Conservation (phyloP, 371 early-diverging fungal genomes). For the Apophysomyces ossiformis region DNA sequence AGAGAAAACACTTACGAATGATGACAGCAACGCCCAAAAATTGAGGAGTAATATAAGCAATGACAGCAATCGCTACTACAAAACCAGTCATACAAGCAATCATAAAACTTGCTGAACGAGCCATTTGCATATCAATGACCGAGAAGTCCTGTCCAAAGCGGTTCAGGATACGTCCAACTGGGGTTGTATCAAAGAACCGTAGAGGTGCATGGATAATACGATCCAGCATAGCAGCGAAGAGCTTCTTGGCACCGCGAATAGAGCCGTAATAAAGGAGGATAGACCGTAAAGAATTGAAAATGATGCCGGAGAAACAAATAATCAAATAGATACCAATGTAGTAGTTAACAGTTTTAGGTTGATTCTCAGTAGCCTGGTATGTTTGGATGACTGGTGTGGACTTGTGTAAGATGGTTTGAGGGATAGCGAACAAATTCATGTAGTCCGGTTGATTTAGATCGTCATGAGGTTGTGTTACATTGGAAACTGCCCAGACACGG, state of each 20-base stretch:
- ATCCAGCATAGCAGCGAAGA: slow-evolving; percentile 59
- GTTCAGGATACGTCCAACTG: slow-evolving; percentile 89
- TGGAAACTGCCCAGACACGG: slow-evolving; percentile 24
- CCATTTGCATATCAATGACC: slow-evolving; percentile 42
- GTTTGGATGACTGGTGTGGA: not conserved
- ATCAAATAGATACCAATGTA: slow-evolving; percentile 35
- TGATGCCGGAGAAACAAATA: slow-evolving; percentile 24
- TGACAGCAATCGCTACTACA: slow-evolving; percentile 64
- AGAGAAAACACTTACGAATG: not conserved
- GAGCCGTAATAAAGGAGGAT: slow-evolving; percentile 50
- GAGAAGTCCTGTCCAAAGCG: slow-evolving; percentile 74
- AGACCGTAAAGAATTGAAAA: slow-evolving; percentile 41
- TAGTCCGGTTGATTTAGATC: not conserved
- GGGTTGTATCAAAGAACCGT: slow-evolving; percentile 92
- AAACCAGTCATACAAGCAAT: slow-evolving; percentile 48
- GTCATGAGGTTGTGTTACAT: not conserved
- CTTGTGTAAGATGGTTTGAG: no score
- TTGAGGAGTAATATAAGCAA: slow-evolving; percentile 61
- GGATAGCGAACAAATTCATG: not conserved
- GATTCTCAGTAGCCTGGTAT: not conserved
- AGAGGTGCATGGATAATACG: slow-evolving; percentile 71
- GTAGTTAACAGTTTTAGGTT: slow-evolving; percentile 28
- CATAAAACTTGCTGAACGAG: slow-evolving; percentile 35
- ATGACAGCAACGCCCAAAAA: slow-evolving; percentile 50
- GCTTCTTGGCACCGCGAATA: slow-evolving; percentile 57